Evolutionary conservation across 768 basidiomycete species (phyloP), one percentile per base, ranked within the genome.

Genomic region (Wakefieldia striispora): DNA sequence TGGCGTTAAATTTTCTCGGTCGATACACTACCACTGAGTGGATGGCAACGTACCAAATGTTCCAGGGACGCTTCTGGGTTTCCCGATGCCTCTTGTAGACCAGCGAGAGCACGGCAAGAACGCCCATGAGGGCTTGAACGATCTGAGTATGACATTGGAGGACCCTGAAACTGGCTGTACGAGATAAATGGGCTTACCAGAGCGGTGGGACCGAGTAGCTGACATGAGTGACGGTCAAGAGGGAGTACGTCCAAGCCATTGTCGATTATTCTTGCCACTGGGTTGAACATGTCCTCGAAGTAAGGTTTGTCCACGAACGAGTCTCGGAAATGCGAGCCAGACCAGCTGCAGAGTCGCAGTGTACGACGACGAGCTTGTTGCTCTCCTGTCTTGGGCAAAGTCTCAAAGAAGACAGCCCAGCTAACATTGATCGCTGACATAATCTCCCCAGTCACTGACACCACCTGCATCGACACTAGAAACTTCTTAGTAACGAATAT

Each of bases 21-120:
- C n/a, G n/a, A 49, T 39, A 29, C 12, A 21, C 20, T 16, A 23
- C 17, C 35, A 21, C 17, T 34, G 42, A 36, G 21, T 9, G 10
- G 23, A 12, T 27, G 29, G 43, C 29, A 6, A 50, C 55, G 81
- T 58, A 88, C 92, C 95, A 98, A 71, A 97, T 95, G 58, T 79
- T 76, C 95, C 95, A 98, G 17, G 85, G 88, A 24, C 95, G 81
- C 65, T 84, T 91, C 14, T 84, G 84, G 23, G 77, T 74, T 71
- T 98, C 95, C 57, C 89, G 75, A 49, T 95, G 88, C 49, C 95
- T 77, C 66, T 98, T 98, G 62, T 84, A 84, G 5, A 97, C 79
- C 40, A 97, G 75, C 3, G 91, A 92, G 16, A 84, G 74, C 27
- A 97, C 77, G n/a, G 95, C 94, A 26, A 97, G 70, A 16, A 93